Percentiles rank a stretch among this genome's conserved stretches.
phyloP scores from a whole-genome alignment of 2,329 filamentous ascomycete species.

The Lachnellula cervina region DNA sequence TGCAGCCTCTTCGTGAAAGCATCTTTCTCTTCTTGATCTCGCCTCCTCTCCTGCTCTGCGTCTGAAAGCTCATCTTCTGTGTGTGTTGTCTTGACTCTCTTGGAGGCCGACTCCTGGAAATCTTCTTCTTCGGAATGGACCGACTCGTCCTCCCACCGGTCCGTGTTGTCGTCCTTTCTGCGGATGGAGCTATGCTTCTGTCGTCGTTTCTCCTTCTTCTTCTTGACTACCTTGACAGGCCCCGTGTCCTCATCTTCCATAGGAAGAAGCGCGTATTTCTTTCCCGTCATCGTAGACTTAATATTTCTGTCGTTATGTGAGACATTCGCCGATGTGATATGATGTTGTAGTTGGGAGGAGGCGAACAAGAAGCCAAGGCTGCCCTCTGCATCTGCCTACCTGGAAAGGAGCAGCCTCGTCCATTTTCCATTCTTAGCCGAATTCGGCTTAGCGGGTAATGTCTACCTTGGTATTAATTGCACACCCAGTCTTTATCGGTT shows the following conservation, averaged over 20 bases:
- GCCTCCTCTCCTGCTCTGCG: conserved; percentile 54
- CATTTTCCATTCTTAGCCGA: no score
- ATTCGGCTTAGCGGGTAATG: no score
- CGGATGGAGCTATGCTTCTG: conserved; percentile 31
- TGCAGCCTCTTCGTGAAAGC: conserved; percentile 74
- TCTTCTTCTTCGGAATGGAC: conserved; percentile 49
- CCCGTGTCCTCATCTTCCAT: conserved; percentile 63
- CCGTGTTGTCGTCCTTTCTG: conserved; percentile 25
- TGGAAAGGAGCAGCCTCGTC: no score
- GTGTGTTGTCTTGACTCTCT: conserved; percentile 62
- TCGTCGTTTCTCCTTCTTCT: conserved; percentile 39
- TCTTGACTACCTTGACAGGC: conserved; percentile 47
- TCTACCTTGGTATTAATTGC: not conserved
- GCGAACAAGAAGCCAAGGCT: no score
- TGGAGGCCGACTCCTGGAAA: conserved; percentile 64
- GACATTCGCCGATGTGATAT: no score
- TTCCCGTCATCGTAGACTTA: conserved; percentile 36
- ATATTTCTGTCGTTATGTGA: not conserved
- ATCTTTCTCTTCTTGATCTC: conserved; percentile 70
- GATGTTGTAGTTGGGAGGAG: no score
- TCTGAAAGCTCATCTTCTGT: conserved; percentile 50
- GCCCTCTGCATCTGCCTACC: no score
- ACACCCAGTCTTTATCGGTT: not conserved
- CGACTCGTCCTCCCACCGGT: conserved; percentile 74
- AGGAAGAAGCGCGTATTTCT: conserved; percentile 62